Percentiles rank a stretch among this genome's conserved stretches.
phyloP scores from a whole-genome alignment of 2,329 filamentous ascomycete genomes.

The Penicillium thymicola region DNA sequence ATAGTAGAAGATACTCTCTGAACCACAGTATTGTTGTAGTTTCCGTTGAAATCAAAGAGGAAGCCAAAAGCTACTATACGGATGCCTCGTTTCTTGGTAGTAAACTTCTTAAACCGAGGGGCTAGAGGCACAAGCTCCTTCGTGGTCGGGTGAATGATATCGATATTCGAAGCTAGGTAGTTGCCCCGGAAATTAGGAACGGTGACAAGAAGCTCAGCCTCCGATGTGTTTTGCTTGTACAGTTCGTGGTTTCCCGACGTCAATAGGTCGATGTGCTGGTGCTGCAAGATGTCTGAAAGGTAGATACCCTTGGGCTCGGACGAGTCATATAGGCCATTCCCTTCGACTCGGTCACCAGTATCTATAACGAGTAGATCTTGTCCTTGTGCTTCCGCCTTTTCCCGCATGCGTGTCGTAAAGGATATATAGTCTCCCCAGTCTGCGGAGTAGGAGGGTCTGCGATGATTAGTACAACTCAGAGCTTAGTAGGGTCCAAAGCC shows the following conservation, averaged over 20 bases:
- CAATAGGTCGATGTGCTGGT: constrained; percentile 80
- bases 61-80: constrained; percentile 88
- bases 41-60: constrained; percentile 87
- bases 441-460: constrained; percentile 80
- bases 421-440: constrained; percentile 99
- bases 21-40: constrained; percentile 86
- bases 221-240: constrained; percentile 74
- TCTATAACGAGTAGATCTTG: constrained; percentile 90
- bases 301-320: constrained; percentile 84
- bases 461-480: constrained; percentile 17
- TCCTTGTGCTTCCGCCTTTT: constrained; percentile 72
- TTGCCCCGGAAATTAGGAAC: constrained; percentile 76
- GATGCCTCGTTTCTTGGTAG: constrained; percentile 82
- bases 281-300: constrained; percentile 79
- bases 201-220: constrained; percentile 73
- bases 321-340: constrained; percentile 90
- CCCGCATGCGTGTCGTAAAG: constrained; percentile 77
- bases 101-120: constrained; percentile 81
- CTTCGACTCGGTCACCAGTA: constrained; percentile 89
- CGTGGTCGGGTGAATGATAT: constrained; percentile 73
- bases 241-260: constrained; percentile 94
- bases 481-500: constrained; percentile 23
- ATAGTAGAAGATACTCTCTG: constrained; percentile 75
- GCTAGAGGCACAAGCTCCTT: constrained; percentile 73
- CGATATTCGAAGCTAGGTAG: constrained; percentile 89